Evolutionary conservation across 306 rosid genomes (phyloP).

Genomic region (Castanea sativa): DNA sequence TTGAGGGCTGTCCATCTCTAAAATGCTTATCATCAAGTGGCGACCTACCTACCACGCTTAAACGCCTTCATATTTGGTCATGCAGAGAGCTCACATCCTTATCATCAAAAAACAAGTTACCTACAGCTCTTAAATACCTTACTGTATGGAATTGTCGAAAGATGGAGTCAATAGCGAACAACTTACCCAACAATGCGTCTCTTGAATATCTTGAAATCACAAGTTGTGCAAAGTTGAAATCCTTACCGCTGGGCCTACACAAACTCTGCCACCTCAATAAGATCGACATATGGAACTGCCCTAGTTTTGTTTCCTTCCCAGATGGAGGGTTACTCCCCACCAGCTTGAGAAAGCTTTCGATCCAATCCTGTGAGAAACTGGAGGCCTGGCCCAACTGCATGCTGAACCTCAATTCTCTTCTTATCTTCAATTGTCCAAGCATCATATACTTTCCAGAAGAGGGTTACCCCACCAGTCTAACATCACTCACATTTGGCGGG

Average conservation of each 20-base stretch:
- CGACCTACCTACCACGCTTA: no score
- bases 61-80: rapidly evolving
- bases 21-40: background rate
- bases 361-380: background rate
- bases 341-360: background rate
- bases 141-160: background rate
- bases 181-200: background rate
- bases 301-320: constrained; percentile 15
- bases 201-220: background rate
- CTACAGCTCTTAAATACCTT: constrained; percentile 7
- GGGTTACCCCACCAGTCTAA: constrained; percentile 21
- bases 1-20: rapidly evolving
- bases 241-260: constrained; percentile 16
- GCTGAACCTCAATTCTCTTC: constrained; percentile 3
- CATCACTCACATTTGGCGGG: background rate
- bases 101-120: constrained; percentile 8
- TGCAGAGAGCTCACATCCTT: background rate
- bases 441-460: background rate
- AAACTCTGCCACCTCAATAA: background rate
- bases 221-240: constrained; percentile 9
- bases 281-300: background rate
- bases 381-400: constrained; percentile 4
- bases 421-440: background rate
- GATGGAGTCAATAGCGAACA: constrained; percentile 8
- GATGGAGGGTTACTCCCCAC: constrained; percentile 10